Evolutionary conservation across 306 rosid genomes (phyloP), one percentile per base, ranked within the genome.

Genomic region (Vigna reflexopilosa): DNA sequence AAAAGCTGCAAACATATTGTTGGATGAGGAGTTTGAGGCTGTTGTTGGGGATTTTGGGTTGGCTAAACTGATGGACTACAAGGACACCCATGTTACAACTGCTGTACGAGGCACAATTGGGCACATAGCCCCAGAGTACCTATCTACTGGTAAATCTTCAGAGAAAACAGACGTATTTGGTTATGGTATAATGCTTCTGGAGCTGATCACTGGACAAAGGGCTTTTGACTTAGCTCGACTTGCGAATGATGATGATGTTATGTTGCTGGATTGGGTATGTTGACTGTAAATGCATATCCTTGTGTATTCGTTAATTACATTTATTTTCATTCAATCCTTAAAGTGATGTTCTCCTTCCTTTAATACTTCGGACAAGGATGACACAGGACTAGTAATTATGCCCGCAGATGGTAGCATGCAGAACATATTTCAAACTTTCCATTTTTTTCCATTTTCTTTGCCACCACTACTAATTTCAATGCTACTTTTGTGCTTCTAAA

Each of bases 241-340:
- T 28, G 98, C 98, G 6, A 95, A 95, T 80, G 98, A 95, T 75
- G 98, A 95, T 7, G 98, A 93, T 81, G 98, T 95, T 78, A 95
- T 95, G 98, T 85, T 95, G 69, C 98, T 95, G 65, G 98, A 95
- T 89, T 95, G 98, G 99, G 99, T 95, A 88, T 85, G 93, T 80
- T 55, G 19, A 63, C 44, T 13, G 19, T 40, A 52, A 57, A 70
- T 52, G 4, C 36, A 54, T 26, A 50, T 63, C 38, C 56, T 48
- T 28, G 55, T 73, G 51, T 67, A 38, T 51, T 64, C 63, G 49
- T 78, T 77, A 26, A 7, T 48, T 74, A 64, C 49, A 26, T 50
- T 77, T 74, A 62, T 75, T 77, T 52, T 81, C 68, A 9, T 81
- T 64, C 70, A 9, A 9, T n/a, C 77, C 24, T 6, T 8, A 16